Evolutionary conservation across 2,329 filamentous ascomycete species (phyloP).

Genomic region (Annulohypoxylon truncatum): DNA sequence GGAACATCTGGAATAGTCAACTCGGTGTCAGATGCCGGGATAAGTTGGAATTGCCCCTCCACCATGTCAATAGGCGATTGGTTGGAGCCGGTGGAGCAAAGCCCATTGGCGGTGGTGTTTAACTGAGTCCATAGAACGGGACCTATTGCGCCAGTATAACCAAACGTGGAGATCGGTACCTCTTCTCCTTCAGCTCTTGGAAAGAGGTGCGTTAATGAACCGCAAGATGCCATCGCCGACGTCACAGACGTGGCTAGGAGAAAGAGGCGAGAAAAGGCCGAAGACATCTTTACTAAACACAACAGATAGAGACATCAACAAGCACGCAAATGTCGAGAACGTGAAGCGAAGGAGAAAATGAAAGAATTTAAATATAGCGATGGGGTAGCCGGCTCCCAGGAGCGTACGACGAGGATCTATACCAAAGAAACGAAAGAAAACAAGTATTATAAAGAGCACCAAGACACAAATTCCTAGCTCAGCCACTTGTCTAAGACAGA

Average conservation of each 20-base stretch:
- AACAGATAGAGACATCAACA: conserved; percentile 1
- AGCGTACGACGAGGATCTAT: conserved; percentile 24
- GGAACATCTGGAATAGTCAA: conserved; percentile 57
- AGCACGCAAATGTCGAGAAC: background rate
- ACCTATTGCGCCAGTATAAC: conserved; percentile 46
- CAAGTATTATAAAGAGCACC: conserved; percentile 17
- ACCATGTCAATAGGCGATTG: conserved; percentile 70
- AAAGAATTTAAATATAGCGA: background rate
- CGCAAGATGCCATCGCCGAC: conserved; percentile 47
- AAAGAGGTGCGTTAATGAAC: conserved; percentile 48
- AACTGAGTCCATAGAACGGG: conserved; percentile 53
- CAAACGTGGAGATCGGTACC: conserved; percentile 51
- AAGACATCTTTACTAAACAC: conserved; percentile 36
- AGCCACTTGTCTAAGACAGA: conserved; percentile 11
- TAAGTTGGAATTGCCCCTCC: conserved; percentile 50
- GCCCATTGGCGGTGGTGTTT: conserved; percentile 55
- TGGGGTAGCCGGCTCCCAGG: conserved; percentile 18
- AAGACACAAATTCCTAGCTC: conserved; percentile 18
- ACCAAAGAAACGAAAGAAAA: conserved; percentile 19
- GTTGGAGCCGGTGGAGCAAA: conserved; percentile 62
- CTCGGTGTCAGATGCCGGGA: conserved; percentile 49
- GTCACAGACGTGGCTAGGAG: conserved; percentile 45
- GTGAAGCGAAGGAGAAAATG: background rate
- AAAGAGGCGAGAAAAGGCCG: conserved; percentile 36
- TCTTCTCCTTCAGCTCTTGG: conserved; percentile 47